Conservation (phyloP, 1,284 basidiomycete genomes). For the Cryptococcus maquisensis region DNA sequence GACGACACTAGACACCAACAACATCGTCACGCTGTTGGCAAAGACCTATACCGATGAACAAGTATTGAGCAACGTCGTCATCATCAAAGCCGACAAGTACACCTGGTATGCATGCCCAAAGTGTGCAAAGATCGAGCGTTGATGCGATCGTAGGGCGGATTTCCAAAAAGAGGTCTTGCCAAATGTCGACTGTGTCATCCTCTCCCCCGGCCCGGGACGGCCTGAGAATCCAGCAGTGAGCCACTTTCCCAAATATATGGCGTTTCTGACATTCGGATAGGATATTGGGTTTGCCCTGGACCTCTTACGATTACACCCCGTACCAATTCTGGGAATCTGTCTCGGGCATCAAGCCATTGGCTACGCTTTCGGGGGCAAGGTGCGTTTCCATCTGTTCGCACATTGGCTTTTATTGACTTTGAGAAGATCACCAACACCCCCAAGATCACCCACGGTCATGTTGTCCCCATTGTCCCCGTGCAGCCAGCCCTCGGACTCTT, state of each 20-base stretch:
- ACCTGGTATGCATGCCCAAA: constrained; percentile 39
- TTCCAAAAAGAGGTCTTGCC: constrained; percentile 40
- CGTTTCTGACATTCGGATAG: constrained; percentile 10
- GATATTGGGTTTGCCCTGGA: constrained; percentile 48
- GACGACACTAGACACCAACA: constrained; percentile 43
- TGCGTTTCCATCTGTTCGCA: constrained; percentile 38
- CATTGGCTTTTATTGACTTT: background rate
- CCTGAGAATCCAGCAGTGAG: constrained; percentile 42
- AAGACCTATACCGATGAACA: constrained; percentile 42
- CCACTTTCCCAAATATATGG: background rate
- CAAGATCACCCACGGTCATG: constrained; percentile 64
- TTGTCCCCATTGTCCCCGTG: constrained; percentile 56
- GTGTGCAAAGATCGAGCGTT: background rate
- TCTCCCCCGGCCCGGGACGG: constrained; percentile 49
- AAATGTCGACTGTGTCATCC: constrained; percentile 47
- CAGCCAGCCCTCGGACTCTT: constrained; percentile 30
- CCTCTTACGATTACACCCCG: constrained; percentile 34
- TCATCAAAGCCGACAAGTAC: constrained; percentile 47
- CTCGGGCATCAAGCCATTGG: constrained; percentile 88
- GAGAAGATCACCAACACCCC: constrained; percentile 46
- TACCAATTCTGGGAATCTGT: constrained; percentile 60
- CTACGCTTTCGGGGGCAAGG: constrained; percentile 65
- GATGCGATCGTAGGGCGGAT: constrained; percentile 29
- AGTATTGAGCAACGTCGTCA: constrained; percentile 45
- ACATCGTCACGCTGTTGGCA: constrained; percentile 48